phyloP scores from a whole-genome alignment of 225 moss, liverwort and hornwort genomes.

The Thuidium tamariscinum region DNA sequence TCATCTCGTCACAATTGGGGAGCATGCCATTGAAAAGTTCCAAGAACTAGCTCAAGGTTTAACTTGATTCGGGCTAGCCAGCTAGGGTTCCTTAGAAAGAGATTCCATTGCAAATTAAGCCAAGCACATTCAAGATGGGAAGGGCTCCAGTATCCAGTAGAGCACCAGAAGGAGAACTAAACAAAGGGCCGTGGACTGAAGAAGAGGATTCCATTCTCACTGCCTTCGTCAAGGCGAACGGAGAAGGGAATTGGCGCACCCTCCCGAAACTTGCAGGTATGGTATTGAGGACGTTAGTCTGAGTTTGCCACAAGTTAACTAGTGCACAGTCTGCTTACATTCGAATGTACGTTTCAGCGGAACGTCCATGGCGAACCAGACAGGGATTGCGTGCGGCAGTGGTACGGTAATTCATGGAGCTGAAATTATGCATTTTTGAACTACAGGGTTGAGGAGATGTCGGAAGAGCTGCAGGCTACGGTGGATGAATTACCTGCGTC shows the following conservation, averaged over 20 bases:
- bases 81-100: background rate
- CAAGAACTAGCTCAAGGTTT: background rate
- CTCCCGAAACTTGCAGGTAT: slow-evolving; percentile 50
- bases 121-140: slow-evolving; percentile 16
- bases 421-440: background rate
- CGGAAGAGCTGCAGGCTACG: slow-evolving; percentile 63
- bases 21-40: background rate
- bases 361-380: background rate
- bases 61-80: background rate
- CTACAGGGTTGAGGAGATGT: slow-evolving; percentile 48
- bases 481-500: slow-evolving; percentile 68
- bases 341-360: background rate
- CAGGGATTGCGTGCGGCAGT: background rate
- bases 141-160: slow-evolving; percentile 14
- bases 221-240: slow-evolving; percentile 31
- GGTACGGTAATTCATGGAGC: background rate
- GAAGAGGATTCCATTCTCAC: slow-evolving; percentile 45
- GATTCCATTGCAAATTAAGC: background rate
- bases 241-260: slow-evolving; percentile 54
- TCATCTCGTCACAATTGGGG: background rate
- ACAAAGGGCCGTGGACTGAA: slow-evolving; percentile 59
- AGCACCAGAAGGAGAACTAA: background rate
- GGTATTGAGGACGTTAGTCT: background rate
- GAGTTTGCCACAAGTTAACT: background rate
- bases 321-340: background rate